Evolutionary conservation across 2,329 filamentous ascomycete genomes (phyloP).

Genomic region (Cordyceps sp.): DNA sequence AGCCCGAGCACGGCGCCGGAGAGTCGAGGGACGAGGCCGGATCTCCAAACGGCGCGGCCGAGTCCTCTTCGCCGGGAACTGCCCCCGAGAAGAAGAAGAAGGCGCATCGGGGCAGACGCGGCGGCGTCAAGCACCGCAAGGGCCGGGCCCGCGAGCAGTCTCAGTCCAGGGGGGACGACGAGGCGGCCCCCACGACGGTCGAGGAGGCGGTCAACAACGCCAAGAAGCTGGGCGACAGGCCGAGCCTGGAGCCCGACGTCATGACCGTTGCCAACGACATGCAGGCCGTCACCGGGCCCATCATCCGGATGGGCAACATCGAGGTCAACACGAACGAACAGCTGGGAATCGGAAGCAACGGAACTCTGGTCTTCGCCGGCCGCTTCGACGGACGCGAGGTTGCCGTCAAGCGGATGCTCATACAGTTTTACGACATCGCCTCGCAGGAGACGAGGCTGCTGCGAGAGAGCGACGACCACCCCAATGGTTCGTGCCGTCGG

Average conservation of each 20-base stretch:
- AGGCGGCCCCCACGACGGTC: constrained; percentile 25
- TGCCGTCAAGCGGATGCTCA: constrained; percentile 91
- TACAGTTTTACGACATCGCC: constrained; percentile 89
- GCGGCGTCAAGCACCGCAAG: constrained; percentile 51
- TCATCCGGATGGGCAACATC: constrained; percentile 45
- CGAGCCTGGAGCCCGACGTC: constrained; percentile 43
- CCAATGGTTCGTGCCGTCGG: constrained; percentile 58
- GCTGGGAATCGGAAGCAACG: constrained; percentile 73
- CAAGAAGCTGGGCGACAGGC: constrained; percentile 36
- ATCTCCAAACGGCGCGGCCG: not conserved
- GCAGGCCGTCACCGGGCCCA: constrained; percentile 40
- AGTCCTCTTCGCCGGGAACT: not conserved
- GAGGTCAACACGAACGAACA: constrained; percentile 47
- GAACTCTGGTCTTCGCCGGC: constrained; percentile 92
- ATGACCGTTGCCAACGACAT: constrained; percentile 40
- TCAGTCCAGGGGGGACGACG: constrained; percentile 31
- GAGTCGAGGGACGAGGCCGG: not conserved
- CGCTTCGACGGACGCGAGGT: constrained; percentile 86
- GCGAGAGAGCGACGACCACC: constrained; percentile 86
- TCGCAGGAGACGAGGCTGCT: constrained; percentile 84
- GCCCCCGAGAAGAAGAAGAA: constrained; percentile 45
- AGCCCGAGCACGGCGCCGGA: not conserved
- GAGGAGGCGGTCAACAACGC: constrained; percentile 46
- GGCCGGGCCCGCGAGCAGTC: constrained; percentile 36
- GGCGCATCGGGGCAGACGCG: constrained; percentile 53